A percentile compares a stretch with the other conserved stretches of the same genome.
Evolutionary conservation across 345 rosid species (phyloP).

Genomic region (Ceriops decandra): DNA sequence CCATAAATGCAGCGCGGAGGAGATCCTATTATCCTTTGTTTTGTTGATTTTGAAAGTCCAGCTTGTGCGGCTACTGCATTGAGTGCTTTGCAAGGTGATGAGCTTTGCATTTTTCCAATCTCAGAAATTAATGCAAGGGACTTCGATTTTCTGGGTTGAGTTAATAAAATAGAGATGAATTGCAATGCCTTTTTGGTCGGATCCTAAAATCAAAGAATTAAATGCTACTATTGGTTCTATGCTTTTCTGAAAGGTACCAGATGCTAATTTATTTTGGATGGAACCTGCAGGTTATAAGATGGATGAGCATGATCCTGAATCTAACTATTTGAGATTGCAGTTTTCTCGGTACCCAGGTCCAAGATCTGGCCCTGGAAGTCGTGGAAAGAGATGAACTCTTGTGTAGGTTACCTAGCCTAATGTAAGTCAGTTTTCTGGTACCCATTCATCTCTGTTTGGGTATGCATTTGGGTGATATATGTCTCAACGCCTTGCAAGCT

Average conservation of each 20-base stretch:
- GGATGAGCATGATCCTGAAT: conserved; percentile 69
- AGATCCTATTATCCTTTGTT: conserved; percentile 77
- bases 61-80: conserved; percentile 92
- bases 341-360: conserved; percentile 73
- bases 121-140: background rate
- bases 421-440: conserved; percentile 11
- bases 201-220: background rate
- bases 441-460: background rate
- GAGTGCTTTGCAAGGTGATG: conserved; percentile 83
- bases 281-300: conserved; percentile 57
- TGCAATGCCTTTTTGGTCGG: too few relatives aligned
- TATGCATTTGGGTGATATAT: conserved; percentile 12
- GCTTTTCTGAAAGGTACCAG: background rate
- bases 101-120: background rate
- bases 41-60: conserved; percentile 76
- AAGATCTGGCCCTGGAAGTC: conserved; percentile 52
- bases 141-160: background rate
- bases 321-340: conserved; percentile 62
- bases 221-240: background rate
- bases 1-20: conserved; percentile 64
- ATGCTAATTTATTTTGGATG: conserved; percentile 15
- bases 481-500: conserved; percentile 9
- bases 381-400: conserved; percentile 57
- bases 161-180: background rate
- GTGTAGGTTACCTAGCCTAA: conserved; percentile 12